Evolutionary conservation across 1,284 basidiomycete species (phyloP), one percentile per base, ranked within the genome.

Genomic region (Vanrija sp.): DNA sequence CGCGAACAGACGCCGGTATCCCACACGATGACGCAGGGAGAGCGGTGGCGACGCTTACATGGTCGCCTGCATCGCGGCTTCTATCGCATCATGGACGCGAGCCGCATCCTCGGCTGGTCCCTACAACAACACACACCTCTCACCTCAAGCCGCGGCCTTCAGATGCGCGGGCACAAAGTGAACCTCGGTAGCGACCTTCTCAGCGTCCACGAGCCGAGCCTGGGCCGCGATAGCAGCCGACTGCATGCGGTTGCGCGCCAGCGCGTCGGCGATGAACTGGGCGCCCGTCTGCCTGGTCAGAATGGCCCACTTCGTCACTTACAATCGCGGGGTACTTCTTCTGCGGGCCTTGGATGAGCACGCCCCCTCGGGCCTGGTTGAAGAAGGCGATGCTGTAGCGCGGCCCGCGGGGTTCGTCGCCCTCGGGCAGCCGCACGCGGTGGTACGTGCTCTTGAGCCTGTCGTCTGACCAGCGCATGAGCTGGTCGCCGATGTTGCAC

Each of bases 401-500:
- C 1, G 63, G 55, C 2, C 61, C 59, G 7, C 57, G 47, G 8
- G 58, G 49, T 45, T 68, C 64, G 23, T 24, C 23, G 4, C 63
- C 64, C 31, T 63, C 47, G 18, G 66, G 66, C 10, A 67, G 53
- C 12, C 65, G 57, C 8, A 68, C 66, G 8, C 66, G 63, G 53
- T 68, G 66, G 52, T 65, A 68, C 12, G 65, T 68, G 15, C 59
- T 62, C 49, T 68, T 68, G 27, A 68, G 57, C 10, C 64, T 51
- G 49, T 68, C 66, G 43, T 68, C 66, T 25, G 57, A 62, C 66
- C 66, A 68, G 57, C 60, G 43, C 45, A 45, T 68, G 31, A 68
- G 58, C 52, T 67, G 65, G 46, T 68, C 66, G n/a, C 66, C 66
- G 23, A 68, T 68, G 49, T 68, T 68, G 57, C 66, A 68, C 22